Conservation (phyloP, 257 asterid species). For the Forsythia suspensa region DNA sequence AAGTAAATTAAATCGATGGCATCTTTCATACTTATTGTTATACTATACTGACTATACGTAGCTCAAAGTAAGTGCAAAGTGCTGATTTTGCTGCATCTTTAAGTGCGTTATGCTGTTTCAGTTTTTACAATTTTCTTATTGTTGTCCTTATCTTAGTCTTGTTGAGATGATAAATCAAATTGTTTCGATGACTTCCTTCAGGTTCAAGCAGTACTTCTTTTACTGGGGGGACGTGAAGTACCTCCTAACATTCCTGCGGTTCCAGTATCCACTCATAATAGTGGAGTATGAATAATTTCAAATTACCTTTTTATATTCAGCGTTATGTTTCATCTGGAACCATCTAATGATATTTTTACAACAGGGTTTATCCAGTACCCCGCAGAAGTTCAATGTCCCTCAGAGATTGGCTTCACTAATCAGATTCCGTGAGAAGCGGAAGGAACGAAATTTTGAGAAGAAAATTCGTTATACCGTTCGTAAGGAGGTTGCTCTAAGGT, state of each 20-base stretch:
- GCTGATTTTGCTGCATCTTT: not conserved
- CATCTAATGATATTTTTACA: slow-evolving; percentile 3
- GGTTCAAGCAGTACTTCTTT: slow-evolving; percentile 84
- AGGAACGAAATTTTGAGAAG: slow-evolving; percentile 77
- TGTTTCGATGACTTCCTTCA: slow-evolving; percentile 30
- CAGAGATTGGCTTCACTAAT: slow-evolving; percentile 69
- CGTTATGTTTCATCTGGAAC: slow-evolving; percentile 6
- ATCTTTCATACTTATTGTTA: not conserved
- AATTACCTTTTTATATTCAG: not conserved
- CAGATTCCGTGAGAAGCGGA: slow-evolving; percentile 73
- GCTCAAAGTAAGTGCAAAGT: not conserved
- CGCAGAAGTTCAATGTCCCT: slow-evolving; percentile 60
- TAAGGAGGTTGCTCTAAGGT: slow-evolving; percentile 84
- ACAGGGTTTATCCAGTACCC: slow-evolving; percentile 49
- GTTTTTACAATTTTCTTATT: not conserved
- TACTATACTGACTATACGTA: not conserved
- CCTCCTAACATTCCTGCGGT: slow-evolving; percentile 52
- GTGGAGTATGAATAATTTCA: slow-evolving; percentile 45
- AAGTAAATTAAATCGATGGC: not conserved
- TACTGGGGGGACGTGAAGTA: slow-evolving; percentile 76
- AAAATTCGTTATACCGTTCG: slow-evolving; percentile 81
- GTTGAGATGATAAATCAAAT: not conserved
- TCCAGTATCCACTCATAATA: slow-evolving; percentile 42
- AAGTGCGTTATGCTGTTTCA: not conserved
- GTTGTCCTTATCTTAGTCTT: not conserved